These are phyloP conservation scores for Trichosporon faecale DNA, from an alignment of 1,284 basidiomycete species.

Conservation along the genomic window DNA sequence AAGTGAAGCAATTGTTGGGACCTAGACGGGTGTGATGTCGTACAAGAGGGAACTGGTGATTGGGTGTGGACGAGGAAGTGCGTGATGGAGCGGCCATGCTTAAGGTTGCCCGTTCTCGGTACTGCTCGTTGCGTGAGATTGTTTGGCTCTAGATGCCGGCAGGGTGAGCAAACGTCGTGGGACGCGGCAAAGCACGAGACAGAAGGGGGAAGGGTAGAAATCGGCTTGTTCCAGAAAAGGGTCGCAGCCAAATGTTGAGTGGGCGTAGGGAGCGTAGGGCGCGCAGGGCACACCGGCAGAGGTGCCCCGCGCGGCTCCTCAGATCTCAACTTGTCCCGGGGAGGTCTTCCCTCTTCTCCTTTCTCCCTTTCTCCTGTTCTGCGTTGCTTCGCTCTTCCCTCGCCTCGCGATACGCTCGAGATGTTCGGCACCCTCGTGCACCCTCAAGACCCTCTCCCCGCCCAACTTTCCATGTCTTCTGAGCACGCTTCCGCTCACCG, in stretches of 20 bases:
- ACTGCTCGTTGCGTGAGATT: background rate
- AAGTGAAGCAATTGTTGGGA: background rate
- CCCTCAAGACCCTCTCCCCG: background rate
- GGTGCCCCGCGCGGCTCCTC: slow-evolving; percentile 4
- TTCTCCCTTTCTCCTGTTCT: too few relatives aligned
- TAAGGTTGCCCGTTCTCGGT: too few relatives aligned
- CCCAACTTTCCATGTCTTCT: background rate
- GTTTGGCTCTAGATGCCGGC: background rate
- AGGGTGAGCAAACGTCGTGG: background rate
- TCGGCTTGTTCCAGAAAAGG: background rate
- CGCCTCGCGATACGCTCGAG: background rate
- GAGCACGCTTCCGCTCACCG: background rate
- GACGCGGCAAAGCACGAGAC: background rate
- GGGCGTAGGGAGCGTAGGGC: background rate
- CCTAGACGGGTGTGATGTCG: background rate
- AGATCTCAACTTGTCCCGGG: background rate
- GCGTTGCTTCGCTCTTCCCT: too few relatives aligned
- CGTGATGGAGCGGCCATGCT: background rate
- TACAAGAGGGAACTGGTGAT: background rate
- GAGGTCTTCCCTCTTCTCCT: background rate
- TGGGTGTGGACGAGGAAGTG: background rate
- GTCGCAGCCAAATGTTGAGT: background rate
- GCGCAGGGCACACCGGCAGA: too few relatives aligned
- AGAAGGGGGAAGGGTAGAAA: background rate
- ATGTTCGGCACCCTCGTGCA: too few relatives aligned